A percentile compares a stretch with the other conserved stretches of the same genome.
Evolutionary conservation across 202 grass and related monocot genomes (phyloP).

Genomic region (Panicum hallii): DNA sequence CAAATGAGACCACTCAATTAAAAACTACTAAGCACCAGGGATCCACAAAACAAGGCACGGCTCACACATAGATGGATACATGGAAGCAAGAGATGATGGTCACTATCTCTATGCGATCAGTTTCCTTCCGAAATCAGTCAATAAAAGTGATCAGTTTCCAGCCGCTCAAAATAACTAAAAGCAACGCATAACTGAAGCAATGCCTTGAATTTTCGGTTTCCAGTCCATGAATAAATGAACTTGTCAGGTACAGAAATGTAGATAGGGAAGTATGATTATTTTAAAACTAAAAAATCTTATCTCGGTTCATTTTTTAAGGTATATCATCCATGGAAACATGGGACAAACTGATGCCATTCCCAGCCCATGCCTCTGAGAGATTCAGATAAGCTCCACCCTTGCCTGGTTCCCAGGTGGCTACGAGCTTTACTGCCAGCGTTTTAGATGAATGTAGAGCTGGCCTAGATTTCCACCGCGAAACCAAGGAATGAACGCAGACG

Average conservation of each 20-base stretch:
- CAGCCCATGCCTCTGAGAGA: not conserved
- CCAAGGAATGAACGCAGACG: not conserved
- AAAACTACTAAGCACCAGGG: constrained; percentile 33
- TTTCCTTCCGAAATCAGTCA: not conserved
- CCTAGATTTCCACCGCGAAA: not conserved
- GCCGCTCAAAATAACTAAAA: not conserved
- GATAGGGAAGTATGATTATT: no score
- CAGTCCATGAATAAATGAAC: not conserved
- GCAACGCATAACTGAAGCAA: not conserved
- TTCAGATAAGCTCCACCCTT: not conserved
- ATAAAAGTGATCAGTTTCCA: constrained; percentile 19
- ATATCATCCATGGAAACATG: constrained; percentile 17
- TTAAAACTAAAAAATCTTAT: constrained; percentile 23
- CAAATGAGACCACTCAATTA: constrained; percentile 24
- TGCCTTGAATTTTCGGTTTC: not conserved
- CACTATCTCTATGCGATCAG: not conserved
- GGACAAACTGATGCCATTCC: constrained; percentile 10
- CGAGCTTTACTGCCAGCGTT: not conserved
- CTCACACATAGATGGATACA: constrained; percentile 18
- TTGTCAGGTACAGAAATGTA: not conserved
- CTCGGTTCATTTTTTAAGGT: not conserved
- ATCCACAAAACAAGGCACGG: constrained; percentile 44
- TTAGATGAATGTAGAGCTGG: not conserved
- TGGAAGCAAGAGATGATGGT: constrained; percentile 20
- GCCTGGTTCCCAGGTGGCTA: not conserved